A percentile compares a stretch with the other conserved stretches of the same genome.
phyloP scores from a whole-genome alignment of 2,329 filamentous ascomycete species.

The Phaeosphaeriaceae sp. region DNA sequence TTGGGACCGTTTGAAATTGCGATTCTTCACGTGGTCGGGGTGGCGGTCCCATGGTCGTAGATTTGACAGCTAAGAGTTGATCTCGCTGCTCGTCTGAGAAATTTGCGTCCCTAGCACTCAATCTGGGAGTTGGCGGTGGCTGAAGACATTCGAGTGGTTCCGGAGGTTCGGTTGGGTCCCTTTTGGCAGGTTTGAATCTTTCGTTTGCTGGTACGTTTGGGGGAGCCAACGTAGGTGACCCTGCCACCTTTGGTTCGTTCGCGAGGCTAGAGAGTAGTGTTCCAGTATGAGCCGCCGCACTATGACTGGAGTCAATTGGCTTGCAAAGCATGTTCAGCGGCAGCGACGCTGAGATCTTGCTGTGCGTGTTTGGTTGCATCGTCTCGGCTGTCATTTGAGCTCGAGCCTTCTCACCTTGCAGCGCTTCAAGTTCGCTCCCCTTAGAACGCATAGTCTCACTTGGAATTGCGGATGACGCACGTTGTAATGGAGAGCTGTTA shows the following conservation, averaged over 20 bases:
- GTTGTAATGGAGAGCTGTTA: not conserved
- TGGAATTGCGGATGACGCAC: not conserved
- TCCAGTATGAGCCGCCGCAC: not conserved
- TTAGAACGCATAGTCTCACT: not conserved
- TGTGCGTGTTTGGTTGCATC: not conserved
- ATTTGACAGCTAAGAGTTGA: not conserved
- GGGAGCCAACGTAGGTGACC: not conserved
- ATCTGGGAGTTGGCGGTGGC: not conserved
- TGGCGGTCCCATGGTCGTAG: not conserved
- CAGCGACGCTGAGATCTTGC: not conserved
- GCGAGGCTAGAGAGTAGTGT: not conserved
- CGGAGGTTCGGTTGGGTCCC: not conserved
- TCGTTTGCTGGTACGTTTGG: not conserved
- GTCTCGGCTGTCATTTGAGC: not conserved
- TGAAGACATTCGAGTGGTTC: not conserved
- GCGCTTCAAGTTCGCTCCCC: not conserved
- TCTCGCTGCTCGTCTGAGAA: not conserved
- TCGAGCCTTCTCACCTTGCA: not conserved
- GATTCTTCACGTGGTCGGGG: not conserved
- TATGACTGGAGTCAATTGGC: not conserved
- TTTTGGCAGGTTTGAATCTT: not conserved
- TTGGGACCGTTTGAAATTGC: not conserved
- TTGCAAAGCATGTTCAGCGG: not conserved
- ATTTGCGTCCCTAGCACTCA: not conserved
- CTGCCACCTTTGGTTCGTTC: not conserved